phyloP scores from a whole-genome alignment of 768 basidiomycete genomes.

The Phaffia tasmanica region DNA sequence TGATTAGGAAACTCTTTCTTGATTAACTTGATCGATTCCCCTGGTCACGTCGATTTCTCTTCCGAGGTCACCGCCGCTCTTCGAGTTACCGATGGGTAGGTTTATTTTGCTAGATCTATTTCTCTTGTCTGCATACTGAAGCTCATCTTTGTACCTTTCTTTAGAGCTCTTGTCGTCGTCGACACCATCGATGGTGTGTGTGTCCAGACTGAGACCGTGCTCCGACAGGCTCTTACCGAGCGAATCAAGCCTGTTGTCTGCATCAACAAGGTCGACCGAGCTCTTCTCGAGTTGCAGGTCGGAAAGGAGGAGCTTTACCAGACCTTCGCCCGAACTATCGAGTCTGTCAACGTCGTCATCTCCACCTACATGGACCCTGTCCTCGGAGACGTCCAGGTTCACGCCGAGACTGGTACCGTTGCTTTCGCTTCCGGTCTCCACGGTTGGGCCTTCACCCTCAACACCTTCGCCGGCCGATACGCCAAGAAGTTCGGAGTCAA shows the following conservation, averaged over 20 bases:
- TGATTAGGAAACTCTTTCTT: conserved; percentile 79
- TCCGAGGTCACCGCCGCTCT: conserved; percentile 99
- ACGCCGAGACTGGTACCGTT: conserved; percentile 95
- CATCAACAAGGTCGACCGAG: conserved; percentile 99
- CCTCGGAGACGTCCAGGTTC: conserved; percentile 97
- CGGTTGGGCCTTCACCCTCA: conserved; percentile 98
- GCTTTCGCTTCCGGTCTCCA: conserved; percentile 99
- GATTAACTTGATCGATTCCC: conserved; percentile 97
- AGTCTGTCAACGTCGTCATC: conserved; percentile 95
- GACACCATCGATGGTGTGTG: conserved; percentile 99
- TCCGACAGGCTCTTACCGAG: conserved; percentile 91
- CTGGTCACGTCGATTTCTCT: conserved; percentile 99
- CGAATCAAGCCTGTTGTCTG: conserved; percentile 99
- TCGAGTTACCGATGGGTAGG: conserved; percentile 81
- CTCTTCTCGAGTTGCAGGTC: conserved; percentile 94
- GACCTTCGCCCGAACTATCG: conserved; percentile 93
- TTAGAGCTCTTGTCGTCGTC: conserved; percentile 93
- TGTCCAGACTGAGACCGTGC: conserved; percentile 98
- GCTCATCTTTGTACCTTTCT: not conserved
- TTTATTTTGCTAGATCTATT: conserved; percentile 1
- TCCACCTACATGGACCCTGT: conserved; percentile 89
- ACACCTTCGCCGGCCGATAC: conserved; percentile 89
- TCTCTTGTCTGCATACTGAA: not conserved
- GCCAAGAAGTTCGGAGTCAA: conserved; percentile 98
- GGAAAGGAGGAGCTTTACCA: conserved; percentile 94